These are phyloP conservation scores for Graphilbum fragrans DNA, from an alignment of 2,329 filamentous ascomycete species.

Conservation along the genomic window DNA sequence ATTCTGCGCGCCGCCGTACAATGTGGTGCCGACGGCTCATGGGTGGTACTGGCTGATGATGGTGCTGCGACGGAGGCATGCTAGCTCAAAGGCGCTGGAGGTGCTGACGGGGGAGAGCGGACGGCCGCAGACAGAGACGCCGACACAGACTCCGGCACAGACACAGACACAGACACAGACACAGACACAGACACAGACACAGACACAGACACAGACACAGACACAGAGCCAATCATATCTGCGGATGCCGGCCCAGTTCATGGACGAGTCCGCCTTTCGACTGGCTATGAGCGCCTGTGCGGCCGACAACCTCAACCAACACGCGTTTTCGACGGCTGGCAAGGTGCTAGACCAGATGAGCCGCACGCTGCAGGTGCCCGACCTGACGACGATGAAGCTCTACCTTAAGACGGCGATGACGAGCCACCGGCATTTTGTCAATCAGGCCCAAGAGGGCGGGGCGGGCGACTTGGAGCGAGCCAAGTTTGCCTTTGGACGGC, in stretches of 20 bases:
- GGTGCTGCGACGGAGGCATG: constrained; percentile 51
- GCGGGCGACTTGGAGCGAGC: constrained; percentile 18
- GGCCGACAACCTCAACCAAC: constrained; percentile 65
- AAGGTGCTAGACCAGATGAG: constrained; percentile 54
- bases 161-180: too few relatives aligned
- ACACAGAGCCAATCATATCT: background rate
- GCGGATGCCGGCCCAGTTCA: constrained; percentile 31
- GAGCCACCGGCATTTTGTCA: constrained; percentile 27
- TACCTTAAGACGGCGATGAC: constrained; percentile 46
- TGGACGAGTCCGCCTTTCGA: constrained; percentile 46
- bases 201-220: too few relatives aligned
- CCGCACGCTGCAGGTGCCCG: constrained; percentile 27
- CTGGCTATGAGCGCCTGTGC: constrained; percentile 64
- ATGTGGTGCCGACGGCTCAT: constrained; percentile 57
- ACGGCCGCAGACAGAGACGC: background rate
- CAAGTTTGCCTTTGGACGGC: constrained; percentile 32
- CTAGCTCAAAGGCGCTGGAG: constrained; percentile 48
- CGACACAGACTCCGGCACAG: background rate
- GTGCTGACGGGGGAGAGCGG: constrained; percentile 32
- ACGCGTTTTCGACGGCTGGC: constrained; percentile 52
- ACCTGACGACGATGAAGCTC: constrained; percentile 35
- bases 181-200: background rate
- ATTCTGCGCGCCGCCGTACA: constrained; percentile 45
- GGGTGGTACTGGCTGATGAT: constrained; percentile 61
- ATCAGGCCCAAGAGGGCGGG: constrained; percentile 17